phyloP scores from a whole-genome alignment of 805 yeast genomes.

The Metschnikowia sp. region DNA sequence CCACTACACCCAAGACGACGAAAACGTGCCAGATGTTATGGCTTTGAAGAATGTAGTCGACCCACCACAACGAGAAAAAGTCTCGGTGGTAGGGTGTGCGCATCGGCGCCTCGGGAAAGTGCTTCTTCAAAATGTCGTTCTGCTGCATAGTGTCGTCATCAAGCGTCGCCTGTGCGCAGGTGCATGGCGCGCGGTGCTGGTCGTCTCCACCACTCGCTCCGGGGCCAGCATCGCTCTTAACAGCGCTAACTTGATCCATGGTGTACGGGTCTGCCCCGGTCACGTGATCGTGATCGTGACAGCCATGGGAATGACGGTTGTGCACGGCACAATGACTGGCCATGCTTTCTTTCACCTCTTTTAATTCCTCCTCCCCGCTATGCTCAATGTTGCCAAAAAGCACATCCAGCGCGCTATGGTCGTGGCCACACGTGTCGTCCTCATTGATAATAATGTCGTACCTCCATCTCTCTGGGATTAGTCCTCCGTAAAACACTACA shows the following conservation, averaged over 20 bases:
- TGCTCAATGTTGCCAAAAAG: conserved; percentile 32
- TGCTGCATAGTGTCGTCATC: conserved; percentile 16
- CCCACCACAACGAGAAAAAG: conserved; percentile 75
- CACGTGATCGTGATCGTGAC: not conserved
- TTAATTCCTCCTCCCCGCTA: conserved; percentile 38
- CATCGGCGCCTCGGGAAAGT: conserved; percentile 33
- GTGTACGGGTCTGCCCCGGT: not conserved
- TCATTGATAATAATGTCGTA: conserved; percentile 59
- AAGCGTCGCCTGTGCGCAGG: conserved; percentile 1
- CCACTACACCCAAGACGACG: conserved; percentile 84
- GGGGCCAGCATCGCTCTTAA: conserved; percentile 1
- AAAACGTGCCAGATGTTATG: conserved; percentile 94
- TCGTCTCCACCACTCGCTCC: conserved; percentile 4
- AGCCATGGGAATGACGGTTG: not conserved
- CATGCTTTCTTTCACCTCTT: conserved; percentile 28
- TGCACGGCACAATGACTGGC: conserved; percentile 10
- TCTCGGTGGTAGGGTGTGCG: conserved; percentile 34
- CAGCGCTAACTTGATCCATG: not conserved
- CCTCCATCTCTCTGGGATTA: conserved; percentile 88
- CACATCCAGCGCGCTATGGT: conserved; percentile 28
- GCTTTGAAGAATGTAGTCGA: conserved; percentile 68
- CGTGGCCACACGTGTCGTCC: conserved; percentile 22
- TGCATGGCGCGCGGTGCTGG: conserved; percentile 1
- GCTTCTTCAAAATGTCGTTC: conserved; percentile 31
- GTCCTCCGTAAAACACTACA: conserved; percentile 80